A percentile compares a stretch with the other conserved stretches of the same genome.
These are phyloP conservation scores for Candida andamanensis DNA, from an alignment of 805 yeast species.

Conservation along the genomic window DNA sequence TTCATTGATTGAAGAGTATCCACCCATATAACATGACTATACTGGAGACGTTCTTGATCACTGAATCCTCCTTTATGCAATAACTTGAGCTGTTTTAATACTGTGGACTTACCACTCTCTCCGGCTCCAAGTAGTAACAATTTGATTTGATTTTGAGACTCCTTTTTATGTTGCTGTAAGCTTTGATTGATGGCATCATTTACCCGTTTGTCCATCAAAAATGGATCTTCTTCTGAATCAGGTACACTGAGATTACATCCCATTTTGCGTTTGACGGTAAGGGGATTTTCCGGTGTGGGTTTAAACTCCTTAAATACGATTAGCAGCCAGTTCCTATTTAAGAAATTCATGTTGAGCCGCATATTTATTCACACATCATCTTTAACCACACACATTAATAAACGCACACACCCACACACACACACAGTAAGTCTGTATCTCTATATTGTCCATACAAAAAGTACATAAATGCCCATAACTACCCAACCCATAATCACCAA, in stretches of 20 bases:
- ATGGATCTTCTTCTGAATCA: constrained; percentile 44
- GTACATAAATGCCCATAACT: constrained; percentile 14
- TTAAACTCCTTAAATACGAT: neutral
- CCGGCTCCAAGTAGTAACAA: constrained; percentile 87
- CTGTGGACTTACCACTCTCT: constrained; percentile 92
- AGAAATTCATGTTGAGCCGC: too few species aligned
- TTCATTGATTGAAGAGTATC: constrained; percentile 86
- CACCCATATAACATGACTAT: constrained; percentile 86
- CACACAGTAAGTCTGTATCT: too few species aligned
- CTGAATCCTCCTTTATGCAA: constrained; percentile 84
- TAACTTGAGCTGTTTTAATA: constrained; percentile 79
- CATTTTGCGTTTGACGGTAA: too few species aligned
- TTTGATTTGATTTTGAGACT: constrained; percentile 58
- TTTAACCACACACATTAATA: too few species aligned
- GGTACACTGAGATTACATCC: constrained; percentile 64
- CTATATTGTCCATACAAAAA: too few species aligned
- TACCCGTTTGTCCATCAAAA: constrained; percentile 47
- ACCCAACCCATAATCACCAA: constrained; percentile 14
- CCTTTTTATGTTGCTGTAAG: constrained; percentile 45
- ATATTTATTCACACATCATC: constrained; percentile 4
- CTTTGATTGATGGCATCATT: constrained; percentile 64
- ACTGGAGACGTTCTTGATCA: constrained; percentile 71
- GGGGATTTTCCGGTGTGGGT: neutral
- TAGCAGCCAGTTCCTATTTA: neutral
- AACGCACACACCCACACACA: too few species aligned